Conservation (phyloP, 2,329 filamentous ascomycete species). For the Aspergillus sp. region DNA sequence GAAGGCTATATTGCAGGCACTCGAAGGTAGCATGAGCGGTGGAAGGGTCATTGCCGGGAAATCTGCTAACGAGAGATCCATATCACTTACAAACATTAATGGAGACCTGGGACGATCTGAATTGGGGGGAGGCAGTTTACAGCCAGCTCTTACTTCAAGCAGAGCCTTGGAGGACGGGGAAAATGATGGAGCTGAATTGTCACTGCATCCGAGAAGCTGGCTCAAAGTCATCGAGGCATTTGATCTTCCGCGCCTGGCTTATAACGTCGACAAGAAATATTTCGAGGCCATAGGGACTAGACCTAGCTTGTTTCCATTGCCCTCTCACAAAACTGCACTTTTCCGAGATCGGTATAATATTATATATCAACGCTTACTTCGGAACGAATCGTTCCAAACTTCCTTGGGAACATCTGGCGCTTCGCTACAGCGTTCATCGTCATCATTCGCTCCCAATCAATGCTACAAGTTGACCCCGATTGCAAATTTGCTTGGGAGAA, state of each 20-base stretch:
- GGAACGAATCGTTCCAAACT: conserved; percentile 87
- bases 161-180: conserved; percentile 43
- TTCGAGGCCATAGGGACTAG: conserved; percentile 66
- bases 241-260: conserved; percentile 59
- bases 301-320: conserved; percentile 64
- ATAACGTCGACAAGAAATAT: conserved; percentile 63
- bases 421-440: conserved; percentile 52
- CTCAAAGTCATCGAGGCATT: conserved; percentile 75
- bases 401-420: conserved; percentile 58
- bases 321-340: conserved; percentile 71
- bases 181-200: conserved; percentile 52
- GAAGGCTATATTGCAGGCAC: conserved; percentile 69
- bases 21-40: conserved; percentile 86
- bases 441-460: conserved; percentile 50
- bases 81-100: conserved; percentile 35
- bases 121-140: conserved; percentile 43
- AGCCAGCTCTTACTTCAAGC: conserved; percentile 8
- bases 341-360: conserved; percentile 90
- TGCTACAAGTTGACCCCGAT: conserved; percentile 86
- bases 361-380: conserved; percentile 81
- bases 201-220: conserved; percentile 69
- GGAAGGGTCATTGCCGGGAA: conserved; percentile 49
- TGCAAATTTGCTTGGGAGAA: conserved; percentile 64
- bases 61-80: conserved; percentile 23
- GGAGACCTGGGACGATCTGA: conserved; percentile 27